Conservation (phyloP, 2,329 filamentous ascomycete species). For the Aureobasidium melanogenum region DNA sequence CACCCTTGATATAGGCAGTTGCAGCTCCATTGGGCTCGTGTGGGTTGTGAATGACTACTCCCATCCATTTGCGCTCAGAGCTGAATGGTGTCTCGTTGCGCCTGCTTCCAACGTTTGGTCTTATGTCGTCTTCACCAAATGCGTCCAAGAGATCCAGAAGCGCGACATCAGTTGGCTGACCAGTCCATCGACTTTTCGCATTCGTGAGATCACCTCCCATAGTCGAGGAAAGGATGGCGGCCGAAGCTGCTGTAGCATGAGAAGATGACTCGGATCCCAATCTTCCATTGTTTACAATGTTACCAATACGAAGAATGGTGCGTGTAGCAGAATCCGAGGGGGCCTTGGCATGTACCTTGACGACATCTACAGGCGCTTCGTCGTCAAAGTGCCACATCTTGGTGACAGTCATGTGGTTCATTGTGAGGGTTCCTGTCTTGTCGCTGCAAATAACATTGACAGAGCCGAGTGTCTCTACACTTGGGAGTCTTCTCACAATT, state of each 20-base stretch:
- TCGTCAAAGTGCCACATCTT: conserved; percentile 90
- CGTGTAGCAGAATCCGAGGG: conserved; percentile 64
- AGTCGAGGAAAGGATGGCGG: conserved; percentile 79
- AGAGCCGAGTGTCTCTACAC: conserved; percentile 94
- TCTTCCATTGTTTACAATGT: conserved; percentile 91
- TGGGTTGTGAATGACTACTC: conserved; percentile 64
- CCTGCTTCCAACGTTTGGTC: conserved; percentile 74
- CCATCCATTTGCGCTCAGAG: conserved; percentile 99
- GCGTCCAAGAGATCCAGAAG: conserved; percentile 86
- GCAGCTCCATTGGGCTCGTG: conserved; percentile 56
- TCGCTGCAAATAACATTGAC: conserved; percentile 99
- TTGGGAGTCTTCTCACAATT: conserved; percentile 90
- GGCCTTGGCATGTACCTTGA: conserved; percentile 42
- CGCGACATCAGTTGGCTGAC: conserved; percentile 95
- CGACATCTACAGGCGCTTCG: conserved; percentile 49
- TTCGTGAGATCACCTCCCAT: conserved; percentile 52
- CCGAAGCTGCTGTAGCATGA: conserved; percentile 57
- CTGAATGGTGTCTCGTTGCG: conserved; percentile 88
- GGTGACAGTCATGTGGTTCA: conserved; percentile 96
- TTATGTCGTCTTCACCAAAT: conserved; percentile 84
- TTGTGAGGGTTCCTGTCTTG: conserved; percentile 93
- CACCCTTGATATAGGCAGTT: conserved; percentile 90
- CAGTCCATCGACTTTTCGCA: conserved; percentile 82
- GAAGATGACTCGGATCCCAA: conserved; percentile 61
- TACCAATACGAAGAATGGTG: conserved; percentile 81